Conservation (phyloP, 1,284 basidiomycete species). For the Microbotryum silenes-acaulis region DNA sequence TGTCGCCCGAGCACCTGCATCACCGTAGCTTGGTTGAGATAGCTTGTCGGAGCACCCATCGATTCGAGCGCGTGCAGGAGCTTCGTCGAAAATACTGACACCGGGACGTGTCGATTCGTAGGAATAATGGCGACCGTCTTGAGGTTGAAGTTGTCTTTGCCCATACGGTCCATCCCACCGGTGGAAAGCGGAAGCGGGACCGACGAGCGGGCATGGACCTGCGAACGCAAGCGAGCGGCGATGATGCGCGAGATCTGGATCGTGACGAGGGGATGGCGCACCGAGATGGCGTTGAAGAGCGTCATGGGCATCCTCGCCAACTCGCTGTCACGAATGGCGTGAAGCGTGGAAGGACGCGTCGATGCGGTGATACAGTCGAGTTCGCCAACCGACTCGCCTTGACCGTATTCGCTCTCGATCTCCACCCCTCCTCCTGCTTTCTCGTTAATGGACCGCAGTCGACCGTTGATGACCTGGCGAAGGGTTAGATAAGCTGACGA, state of each 20-base stretch:
- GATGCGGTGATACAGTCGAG: slow-evolving; percentile 95
- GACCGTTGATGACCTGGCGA: slow-evolving; percentile 72
- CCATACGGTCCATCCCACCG: slow-evolving; percentile 46
- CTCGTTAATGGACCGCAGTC: slow-evolving; percentile 68
- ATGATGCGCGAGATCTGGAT: slow-evolving; percentile 93
- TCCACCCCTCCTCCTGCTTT: slow-evolving; percentile 59
- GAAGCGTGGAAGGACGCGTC: slow-evolving; percentile 79
- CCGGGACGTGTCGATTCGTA: slow-evolving; percentile 69
- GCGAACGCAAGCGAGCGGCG: slow-evolving; percentile 78
- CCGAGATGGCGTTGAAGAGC: slow-evolving; percentile 79
- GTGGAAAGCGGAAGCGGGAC: slow-evolving; percentile 28
- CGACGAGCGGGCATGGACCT: slow-evolving; percentile 52
- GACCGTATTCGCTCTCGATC: slow-evolving; percentile 88
- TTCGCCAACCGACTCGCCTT: slow-evolving; percentile 57
- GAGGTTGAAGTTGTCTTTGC: slow-evolving; percentile 78
- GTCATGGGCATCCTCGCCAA: slow-evolving; percentile 96
- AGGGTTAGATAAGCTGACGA: neutral
- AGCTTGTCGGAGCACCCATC: slow-evolving; percentile 78
- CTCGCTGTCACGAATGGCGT: slow-evolving; percentile 96
- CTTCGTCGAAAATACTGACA: slow-evolving; percentile 78
- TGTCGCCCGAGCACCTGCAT: slow-evolving; percentile 82
- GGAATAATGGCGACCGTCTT: slow-evolving; percentile 82
- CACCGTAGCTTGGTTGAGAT: slow-evolving; percentile 83
- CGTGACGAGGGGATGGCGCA: slow-evolving; percentile 86
- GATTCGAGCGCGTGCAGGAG: slow-evolving; percentile 78